Evolutionary conservation across 192 early-diverging fungal species (phyloP).

Genomic region (Coemansia sp.): DNA sequence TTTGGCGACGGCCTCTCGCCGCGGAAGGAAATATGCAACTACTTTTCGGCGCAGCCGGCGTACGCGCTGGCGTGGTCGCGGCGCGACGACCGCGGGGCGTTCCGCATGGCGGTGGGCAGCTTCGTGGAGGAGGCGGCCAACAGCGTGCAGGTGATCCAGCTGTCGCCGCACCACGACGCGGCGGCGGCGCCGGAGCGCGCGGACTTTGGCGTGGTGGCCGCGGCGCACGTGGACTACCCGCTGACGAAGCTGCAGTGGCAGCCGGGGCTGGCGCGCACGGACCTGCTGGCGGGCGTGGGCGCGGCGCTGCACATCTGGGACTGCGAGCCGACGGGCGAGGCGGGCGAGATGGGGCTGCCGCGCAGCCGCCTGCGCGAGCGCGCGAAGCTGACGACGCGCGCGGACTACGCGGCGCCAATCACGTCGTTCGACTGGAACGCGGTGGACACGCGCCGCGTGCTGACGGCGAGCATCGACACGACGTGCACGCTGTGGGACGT

Average conservation of each 20-base stretch:
- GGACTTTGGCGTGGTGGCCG: conserved; percentile 75
- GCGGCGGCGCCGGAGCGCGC: conserved; percentile 42
- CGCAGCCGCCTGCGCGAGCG: conserved; percentile 30
- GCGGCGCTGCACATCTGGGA: conserved; percentile 93
- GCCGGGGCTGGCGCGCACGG: conserved; percentile 45
- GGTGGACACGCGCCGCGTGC: conserved; percentile 75
- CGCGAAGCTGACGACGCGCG: conserved; percentile 53
- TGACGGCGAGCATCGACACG: conserved; percentile 95
- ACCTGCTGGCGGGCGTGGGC: conserved; percentile 85
- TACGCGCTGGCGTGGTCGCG: conserved; percentile 88
- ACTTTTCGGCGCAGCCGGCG: conserved; percentile 78
- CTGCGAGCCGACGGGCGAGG: conserved; percentile 56
- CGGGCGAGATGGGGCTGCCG: conserved; percentile 28
- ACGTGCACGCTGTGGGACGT: conserved; percentile 99
- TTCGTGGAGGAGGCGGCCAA: conserved; percentile 72
- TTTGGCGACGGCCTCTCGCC: conserved; percentile 44
- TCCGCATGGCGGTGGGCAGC: conserved; percentile 81
- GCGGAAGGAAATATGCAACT: conserved; percentile 77
- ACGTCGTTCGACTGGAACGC: conserved; percentile 99
- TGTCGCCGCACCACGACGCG: conserved; percentile 51
- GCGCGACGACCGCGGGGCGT: conserved; percentile 52
- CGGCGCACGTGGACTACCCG: conserved; percentile 80
- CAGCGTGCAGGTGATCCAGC: conserved; percentile 51
- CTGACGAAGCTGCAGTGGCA: conserved; percentile 90
- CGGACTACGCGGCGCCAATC: conserved; percentile 84